Evolutionary conservation across 1,139 yeast species (phyloP), one percentile per base, ranked within the genome.

Genomic region (Nadsonia starkeyi-henricii): DNA sequence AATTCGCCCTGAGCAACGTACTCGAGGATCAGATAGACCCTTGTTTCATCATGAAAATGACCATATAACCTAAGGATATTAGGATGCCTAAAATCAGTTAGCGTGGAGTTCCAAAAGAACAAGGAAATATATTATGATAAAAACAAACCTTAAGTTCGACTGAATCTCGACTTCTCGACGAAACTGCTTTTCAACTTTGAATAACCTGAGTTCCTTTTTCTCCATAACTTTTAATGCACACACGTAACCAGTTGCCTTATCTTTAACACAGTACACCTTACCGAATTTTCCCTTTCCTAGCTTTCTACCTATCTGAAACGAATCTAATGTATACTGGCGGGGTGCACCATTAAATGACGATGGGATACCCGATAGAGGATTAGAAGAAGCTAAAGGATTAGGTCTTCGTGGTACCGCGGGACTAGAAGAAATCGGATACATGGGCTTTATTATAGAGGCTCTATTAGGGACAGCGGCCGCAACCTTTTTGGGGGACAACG

Each of bases 221-320:
- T 81, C 79, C 95, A 91, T 85, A 5, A 83, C 94, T 61, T 91
- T 91, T 56, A 91, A 67, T 0, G 98, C 98, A 62, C 94, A 85
- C 1, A 91, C 72, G 58, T 78, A 85, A 1, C 94, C 95, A 0
- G 86, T 75, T 30, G 66, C 58, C 56, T 76, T 79, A 61, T 89
- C 96, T 52, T 75, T 73, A 15, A 84, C 97, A 59, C 95, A 85
- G 64, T 88, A 89, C 0, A 91, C 98, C 56, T 78, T 79, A 2
- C 98, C 98, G 57, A 89, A 78, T 63, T 88, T 88, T 2, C 98
- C 98, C 61, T 85, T 86, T 0, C 98, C 98, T 41, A 91, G 72
- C 51, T 84, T 80, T 49, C 82, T 75, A 13, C 98, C 98, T 44
- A 91, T 74, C 57, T 88, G 96, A 67, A 86, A 91, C 60, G 85